phyloP scores from a whole-genome alignment of 768 basidiomycete genomes.

The Atractiella rhizophila region DNA sequence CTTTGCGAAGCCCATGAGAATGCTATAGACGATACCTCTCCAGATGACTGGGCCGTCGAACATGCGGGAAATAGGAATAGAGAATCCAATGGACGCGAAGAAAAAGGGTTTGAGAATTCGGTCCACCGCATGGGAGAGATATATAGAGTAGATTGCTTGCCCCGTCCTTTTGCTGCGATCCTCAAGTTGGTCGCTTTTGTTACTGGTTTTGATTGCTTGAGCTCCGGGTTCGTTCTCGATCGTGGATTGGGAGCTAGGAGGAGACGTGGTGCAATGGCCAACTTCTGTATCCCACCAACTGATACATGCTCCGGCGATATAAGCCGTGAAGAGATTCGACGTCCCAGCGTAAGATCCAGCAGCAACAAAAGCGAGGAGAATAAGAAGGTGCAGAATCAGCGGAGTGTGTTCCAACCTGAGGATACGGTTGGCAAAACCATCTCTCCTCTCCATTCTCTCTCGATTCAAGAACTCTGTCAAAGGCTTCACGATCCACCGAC shows the following conservation, averaged over 20 bases:
- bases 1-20: constrained; percentile 37
- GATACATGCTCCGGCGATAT: constrained; percentile 27
- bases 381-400: constrained; percentile 8
- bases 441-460: neutral
- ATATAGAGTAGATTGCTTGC: too few species aligned
- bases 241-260: too few species aligned
- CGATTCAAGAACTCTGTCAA: neutral
- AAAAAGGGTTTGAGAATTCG: constrained; percentile 41
- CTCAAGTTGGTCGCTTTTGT: too few species aligned
- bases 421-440: neutral
- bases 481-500: neutral
- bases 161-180: too few species aligned
- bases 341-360: constrained; percentile 32
- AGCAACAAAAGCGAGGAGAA: neutral
- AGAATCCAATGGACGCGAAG: constrained; percentile 37
- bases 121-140: constrained; percentile 2
- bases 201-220: too few species aligned
- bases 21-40: constrained; percentile 33
- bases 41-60: constrained; percentile 27
- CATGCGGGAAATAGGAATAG: constrained; percentile 29
- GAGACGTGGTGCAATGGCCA: too few species aligned
- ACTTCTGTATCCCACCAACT: too few species aligned
- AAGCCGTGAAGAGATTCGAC: constrained; percentile 38
- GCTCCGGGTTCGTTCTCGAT: too few species aligned
- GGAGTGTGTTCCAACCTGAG: constrained; percentile 1